Conservation (phyloP, 176 grass and related monocot genomes). For the Oryza glumipatula region DNA sequence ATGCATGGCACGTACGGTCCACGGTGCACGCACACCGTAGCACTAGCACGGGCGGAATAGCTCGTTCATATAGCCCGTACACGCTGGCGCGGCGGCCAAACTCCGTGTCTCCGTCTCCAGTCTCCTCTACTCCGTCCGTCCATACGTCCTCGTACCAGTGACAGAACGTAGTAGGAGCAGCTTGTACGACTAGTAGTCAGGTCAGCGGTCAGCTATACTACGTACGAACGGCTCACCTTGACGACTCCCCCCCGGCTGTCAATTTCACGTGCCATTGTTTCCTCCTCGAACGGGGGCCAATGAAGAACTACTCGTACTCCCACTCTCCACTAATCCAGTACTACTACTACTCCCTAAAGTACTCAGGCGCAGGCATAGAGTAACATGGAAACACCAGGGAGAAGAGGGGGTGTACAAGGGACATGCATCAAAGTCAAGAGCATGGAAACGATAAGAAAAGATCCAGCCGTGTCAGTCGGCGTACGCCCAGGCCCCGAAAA, state of each 20-base stretch:
- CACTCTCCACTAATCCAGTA: background rate
- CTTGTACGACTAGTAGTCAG: background rate
- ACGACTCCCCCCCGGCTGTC: background rate
- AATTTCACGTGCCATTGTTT: slow-evolving; percentile 7
- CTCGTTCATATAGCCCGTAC: background rate
- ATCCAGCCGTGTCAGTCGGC: slow-evolving; percentile 10
- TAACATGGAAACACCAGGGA: background rate
- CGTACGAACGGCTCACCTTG: background rate
- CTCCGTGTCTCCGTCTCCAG: background rate
- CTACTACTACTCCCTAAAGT: background rate
- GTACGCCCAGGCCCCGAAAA: slow-evolving; percentile 32
- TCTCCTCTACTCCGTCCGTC: background rate
- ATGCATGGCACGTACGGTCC: background rate
- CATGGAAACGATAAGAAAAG: slow-evolving; percentile 38
- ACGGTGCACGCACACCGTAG: background rate
- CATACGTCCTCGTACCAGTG: background rate
- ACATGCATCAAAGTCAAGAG: slow-evolving; percentile 41
- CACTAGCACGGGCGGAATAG: background rate
- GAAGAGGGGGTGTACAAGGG: background rate
- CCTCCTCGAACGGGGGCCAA: background rate
- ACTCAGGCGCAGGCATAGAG: background rate
- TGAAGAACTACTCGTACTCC: background rate
- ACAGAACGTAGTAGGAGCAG: background rate
- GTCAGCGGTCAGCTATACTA: background rate
- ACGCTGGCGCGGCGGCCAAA: background rate